Evolutionary conservation across 2,329 filamentous ascomycete genomes (phyloP), one percentile per base, ranked within the genome.

Genomic region (Fusarium udum): DNA sequence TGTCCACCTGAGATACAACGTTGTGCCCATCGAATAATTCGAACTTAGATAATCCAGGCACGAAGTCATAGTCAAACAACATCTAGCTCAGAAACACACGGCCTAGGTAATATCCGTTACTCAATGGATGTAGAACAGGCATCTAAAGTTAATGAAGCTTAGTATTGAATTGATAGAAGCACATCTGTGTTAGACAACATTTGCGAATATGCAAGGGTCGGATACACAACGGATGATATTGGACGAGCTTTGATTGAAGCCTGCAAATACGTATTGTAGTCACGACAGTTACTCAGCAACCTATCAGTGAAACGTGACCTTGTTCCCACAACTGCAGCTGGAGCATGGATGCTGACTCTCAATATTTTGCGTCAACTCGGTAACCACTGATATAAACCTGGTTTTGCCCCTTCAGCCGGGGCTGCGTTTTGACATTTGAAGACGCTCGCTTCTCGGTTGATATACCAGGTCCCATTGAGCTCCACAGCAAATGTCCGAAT

Each of bases 261-360:
- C 39, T 59, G 55, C 22, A 52, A 32, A 51, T 48, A 43, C 56
- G 51, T 63, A 52, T 46, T 34, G 64, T 46, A 69, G 49, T 69
- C 52, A 65, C 34, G 46, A 53, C 56, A 70, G 65, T 65, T 62
- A 62, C 70, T 73, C 48, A 69, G 58, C 65, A 73, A 66, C 65
- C 67, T 68, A 32, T 58, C 62, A 36, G 43, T 63, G 62, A 71
- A 71, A 71, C 69, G 49, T 42, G 62, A 36, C 32, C 46, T 48
- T 45, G 59, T 57, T 57, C 49, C 64, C 61, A 63, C 66, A 63
- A 45, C 51, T 31, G 36, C 57, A 37, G 62, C 49, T 71, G 62
- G 53, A 67, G 58, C 67, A 58, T 55, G 60, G 51, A 63, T 62
- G 39, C 24, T 45, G 49, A 40, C 51, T 53, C 51, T 56, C n/a